Evolutionary conservation across 306 rosid species (phyloP), one percentile per base, ranked within the genome.

Genomic region (Dalbergia cultrata): DNA sequence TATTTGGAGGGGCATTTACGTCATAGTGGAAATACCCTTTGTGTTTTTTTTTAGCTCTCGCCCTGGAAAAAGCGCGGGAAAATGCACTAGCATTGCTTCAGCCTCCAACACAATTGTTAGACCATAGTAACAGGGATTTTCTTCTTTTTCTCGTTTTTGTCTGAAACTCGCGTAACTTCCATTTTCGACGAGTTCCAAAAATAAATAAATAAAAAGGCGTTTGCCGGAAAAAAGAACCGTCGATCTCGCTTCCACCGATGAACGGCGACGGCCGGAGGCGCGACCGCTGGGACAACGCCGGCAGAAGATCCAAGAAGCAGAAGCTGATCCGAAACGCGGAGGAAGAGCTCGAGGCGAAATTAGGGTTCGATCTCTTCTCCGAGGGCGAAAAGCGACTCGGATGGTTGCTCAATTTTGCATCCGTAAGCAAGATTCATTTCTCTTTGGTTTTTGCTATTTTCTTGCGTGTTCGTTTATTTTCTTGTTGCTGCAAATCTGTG

Each of bases 361-460:
- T 95, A 78, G 99, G 94, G 66, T 90, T 89, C 80, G 96, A 89
- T 84, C 67, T 84, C 3, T 95, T 95, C 89, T 85, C 97, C 0
- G 98, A 95, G 81, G 98, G 99, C 7, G 94, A 95, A 8, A 91
- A 86, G 43, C 83, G 98, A 47, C 99, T 95, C 39, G 99, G 99
- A 45, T 95, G 99, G 99, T 74, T 95, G 68, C 97, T 95, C 34
- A 93, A 86, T 31, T 89, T 89, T 19, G 85, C 94, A 18, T 47
- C 98, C 1, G 99, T 95, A 89, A 91, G 94, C 82, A n/a, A 44
- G 44, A 5, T 82, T 81, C 7, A 3, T 5, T 5, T 49, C 53
- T 7, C 59, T 5, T 6, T 43, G 44, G 4, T 44, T 58, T n/a
- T 16, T 17, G 5, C n/a, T 49, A 3, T 49, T 49, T 49, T 49